Evolutionary conservation across 176 grass and related monocot species (phyloP).

Genomic region (Zea luxurians): DNA sequence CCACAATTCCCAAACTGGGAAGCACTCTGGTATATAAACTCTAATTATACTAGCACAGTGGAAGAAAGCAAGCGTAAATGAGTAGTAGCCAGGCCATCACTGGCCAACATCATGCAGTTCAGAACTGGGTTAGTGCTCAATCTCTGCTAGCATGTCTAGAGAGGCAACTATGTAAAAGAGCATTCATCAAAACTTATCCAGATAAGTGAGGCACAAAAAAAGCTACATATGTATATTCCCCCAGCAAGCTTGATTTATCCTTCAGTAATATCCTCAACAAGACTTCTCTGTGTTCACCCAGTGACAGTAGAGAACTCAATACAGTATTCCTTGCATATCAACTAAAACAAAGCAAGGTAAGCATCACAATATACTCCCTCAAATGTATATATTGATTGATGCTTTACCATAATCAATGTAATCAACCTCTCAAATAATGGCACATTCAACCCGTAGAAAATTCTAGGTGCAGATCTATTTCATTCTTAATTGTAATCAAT

Average conservation of each 20-base stretch:
- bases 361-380: background rate
- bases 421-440: background rate
- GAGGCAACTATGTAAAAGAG: background rate
- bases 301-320: background rate
- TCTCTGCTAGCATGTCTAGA: background rate
- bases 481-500: constrained; percentile 7
- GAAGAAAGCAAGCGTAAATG: background rate
- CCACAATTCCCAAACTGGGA: background rate
- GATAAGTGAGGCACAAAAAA: background rate
- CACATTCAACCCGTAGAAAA: background rate
- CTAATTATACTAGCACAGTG: constrained; percentile 8
- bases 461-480: background rate
- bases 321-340: constrained; percentile 5
- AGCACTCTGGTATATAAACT: background rate
- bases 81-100: background rate
- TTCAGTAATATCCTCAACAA: background rate
- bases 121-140: background rate
- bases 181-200: constrained; percentile 8
- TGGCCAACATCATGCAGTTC: background rate
- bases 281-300: background rate
- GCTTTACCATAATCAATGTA: background rate
- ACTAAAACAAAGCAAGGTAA: background rate
- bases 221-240: background rate
- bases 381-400: background rate
- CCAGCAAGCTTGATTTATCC: constrained; percentile 22